These are phyloP conservation scores for Wickerhamiella slavikovae DNA, from an alignment of 805 yeast genomes.

Conservation along the genomic window DNA sequence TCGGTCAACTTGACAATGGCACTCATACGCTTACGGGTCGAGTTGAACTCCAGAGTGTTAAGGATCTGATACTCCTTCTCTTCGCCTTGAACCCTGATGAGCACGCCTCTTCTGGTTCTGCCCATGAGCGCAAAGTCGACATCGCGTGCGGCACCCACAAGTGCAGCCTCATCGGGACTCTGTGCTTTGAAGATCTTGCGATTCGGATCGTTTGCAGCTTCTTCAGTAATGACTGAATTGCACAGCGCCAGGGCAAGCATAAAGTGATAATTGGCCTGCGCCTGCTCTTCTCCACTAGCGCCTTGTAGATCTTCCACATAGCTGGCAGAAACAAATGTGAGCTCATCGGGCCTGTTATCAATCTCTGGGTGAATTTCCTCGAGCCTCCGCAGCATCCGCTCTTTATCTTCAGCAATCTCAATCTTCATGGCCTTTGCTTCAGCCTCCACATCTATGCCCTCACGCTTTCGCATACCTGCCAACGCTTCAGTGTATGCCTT, in stretches of 20 bases:
- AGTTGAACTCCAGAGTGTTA: constrained; percentile 46
- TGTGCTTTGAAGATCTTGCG: constrained; percentile 51
- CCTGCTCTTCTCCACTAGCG: constrained; percentile 24
- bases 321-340: constrained; percentile 47
- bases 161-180: constrained; percentile 71
- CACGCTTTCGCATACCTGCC: constrained; percentile 48
- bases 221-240: constrained; percentile 59
- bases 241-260: constrained; percentile 58
- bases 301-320: constrained; percentile 34
- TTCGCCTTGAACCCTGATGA: constrained; percentile 27
- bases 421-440: constrained; percentile 29
- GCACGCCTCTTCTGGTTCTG: constrained; percentile 30
- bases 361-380: constrained; percentile 21
- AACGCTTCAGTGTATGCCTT: constrained; percentile 61
- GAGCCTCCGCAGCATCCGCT: constrained; percentile 28
- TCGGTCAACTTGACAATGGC: constrained; percentile 29
- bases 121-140: constrained; percentile 47
- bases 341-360: constrained; percentile 30
- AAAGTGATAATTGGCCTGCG: constrained; percentile 32
- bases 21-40: constrained; percentile 66
- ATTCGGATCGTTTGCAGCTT: constrained; percentile 15
- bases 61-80: constrained; percentile 30
- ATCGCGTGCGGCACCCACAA: constrained; percentile 61
- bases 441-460: constrained; percentile 38
- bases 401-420: constrained; percentile 26